phyloP scores from a whole-genome alignment of 768 basidiomycete species.

The Tubosaeta brunneosetosa region DNA sequence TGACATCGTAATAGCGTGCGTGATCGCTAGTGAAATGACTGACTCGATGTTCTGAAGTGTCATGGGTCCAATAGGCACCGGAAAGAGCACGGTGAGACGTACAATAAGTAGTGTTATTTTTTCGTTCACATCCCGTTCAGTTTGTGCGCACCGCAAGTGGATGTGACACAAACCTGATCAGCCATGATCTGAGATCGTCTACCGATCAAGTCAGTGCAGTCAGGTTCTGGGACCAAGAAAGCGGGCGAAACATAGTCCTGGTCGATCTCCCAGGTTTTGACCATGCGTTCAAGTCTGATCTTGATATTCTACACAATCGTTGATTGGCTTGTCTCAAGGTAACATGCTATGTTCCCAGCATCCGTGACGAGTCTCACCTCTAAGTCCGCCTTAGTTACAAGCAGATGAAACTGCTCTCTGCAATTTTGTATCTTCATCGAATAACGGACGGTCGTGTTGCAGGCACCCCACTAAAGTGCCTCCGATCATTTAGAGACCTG shows the following conservation, averaged over 20 bases:
- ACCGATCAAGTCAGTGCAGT: conserved; percentile 3
- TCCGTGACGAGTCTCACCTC: no score
- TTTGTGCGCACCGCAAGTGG: conserved; percentile 9
- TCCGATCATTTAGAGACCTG: conserved; percentile 29
- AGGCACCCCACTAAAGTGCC: conserved; percentile 29
- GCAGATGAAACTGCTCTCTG: conserved; percentile 20
- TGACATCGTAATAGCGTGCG: neutral
- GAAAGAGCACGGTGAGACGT: conserved; percentile 12
- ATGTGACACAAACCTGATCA: neutral
- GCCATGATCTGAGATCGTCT: conserved; percentile 8
- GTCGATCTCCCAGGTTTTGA: conserved; percentile 26
- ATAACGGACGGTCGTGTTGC: conserved; percentile 37
- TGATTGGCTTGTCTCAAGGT: neutral
- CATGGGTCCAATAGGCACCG: conserved; percentile 18
- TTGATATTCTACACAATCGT: conserved; percentile 3
- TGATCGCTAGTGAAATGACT: neutral
- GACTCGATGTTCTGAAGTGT: conserved; percentile 2
- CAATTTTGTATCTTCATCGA: conserved; percentile 38
- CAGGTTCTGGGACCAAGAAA: conserved; percentile 3
- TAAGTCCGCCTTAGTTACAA: conserved; percentile 7
- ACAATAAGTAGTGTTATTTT: neutral
- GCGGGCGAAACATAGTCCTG: conserved; percentile 7
- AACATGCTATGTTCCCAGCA: no score
- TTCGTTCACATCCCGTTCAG: conserved; percentile 2
- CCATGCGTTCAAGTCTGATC: conserved; percentile 13